Base-by-base conservation (phyloP, 305 asterid genomes). In the Rubia balearica region DNA sequence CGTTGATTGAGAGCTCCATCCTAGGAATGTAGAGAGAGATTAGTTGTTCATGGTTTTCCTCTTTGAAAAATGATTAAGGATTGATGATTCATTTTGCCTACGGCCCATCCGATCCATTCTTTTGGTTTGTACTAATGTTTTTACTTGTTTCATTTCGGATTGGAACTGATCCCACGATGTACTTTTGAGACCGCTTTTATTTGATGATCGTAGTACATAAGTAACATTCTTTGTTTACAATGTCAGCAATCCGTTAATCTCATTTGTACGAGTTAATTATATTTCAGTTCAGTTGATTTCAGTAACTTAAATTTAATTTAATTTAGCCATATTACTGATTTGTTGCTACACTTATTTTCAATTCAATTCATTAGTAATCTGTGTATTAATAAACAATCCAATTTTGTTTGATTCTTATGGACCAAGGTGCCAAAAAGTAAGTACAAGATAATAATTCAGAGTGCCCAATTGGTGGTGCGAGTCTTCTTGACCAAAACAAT, bases 51-150 rank as follows among this genome's bases (percentile, higher is more conserved):
- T 53, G 55, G 3, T 75, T 60, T 51, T 17, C 59, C 59, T 5
- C 59, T 51, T 51, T 6, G 59, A 51, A 51, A 51, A 51, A 51
- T 51, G 59, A 51, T 51, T 21, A 51, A 51, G 59, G 59, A 51
- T 17, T 51, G 59, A 51, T 51, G 59, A 51, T 51, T 48, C 45
- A 27, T 61, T 49, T 51, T 51, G 67, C 71, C 65, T 2, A 0
- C 38, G n/a, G n/a, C 41, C 65, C 42, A 16, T 51, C 59, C 4
- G 61, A 36, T 61, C 66, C 24, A 69, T 75, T 75, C 79, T 75
- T 75, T 63, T 75, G 19, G 59, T 21, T 55, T 70, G 68, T 3
- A 10, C n/a, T 22, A 13, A 55, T 40, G 60, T 48, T 38, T 8
- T 40, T 67, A 51, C 7, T 51, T 30, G 46, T 11, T 43, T 40